Evolutionary conservation across 208 protist species (phyloP).

Genomic region (Leishmania turanica): DNA sequence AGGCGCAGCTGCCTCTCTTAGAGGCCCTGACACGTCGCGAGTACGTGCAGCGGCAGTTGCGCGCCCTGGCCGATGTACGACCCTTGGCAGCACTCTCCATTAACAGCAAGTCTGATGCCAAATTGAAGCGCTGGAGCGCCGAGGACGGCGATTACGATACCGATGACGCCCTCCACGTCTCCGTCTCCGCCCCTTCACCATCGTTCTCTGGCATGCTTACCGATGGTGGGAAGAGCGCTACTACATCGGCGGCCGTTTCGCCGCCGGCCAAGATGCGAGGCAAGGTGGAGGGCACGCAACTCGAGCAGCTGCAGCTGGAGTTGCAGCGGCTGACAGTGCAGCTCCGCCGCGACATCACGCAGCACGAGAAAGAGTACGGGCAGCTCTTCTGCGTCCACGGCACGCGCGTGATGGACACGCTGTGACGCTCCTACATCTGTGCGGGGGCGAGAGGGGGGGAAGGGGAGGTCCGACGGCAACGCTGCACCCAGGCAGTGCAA

Average conservation of each 20-base stretch:
- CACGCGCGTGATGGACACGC: conserved; percentile 44
- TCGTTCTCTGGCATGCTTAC: not conserved
- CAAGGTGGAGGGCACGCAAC: not conserved
- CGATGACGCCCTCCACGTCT: not conserved
- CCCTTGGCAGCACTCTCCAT: conserved; percentile 3
- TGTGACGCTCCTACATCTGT: conserved; percentile 9
- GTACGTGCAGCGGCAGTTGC: conserved; percentile 51
- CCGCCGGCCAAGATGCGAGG: not conserved
- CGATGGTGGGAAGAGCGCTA: not conserved
- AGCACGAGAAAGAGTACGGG: conserved; percentile 53
- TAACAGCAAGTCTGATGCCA: not conserved
- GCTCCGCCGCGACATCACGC: conserved; percentile 50
- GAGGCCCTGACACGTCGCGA: conserved; percentile 72
- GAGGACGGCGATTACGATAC: not conserved
- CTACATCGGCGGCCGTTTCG: not conserved
- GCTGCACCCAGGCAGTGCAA: not conserved
- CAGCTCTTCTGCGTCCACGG: conserved; percentile 51
- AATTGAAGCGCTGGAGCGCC: not conserved
- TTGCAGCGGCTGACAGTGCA: conserved; percentile 48
- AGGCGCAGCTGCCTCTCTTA: conserved; percentile 74
- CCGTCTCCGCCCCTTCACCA: not conserved
- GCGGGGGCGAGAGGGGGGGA: not conserved
- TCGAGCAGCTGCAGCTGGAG: conserved; percentile 44
- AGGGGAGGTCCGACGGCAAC: not conserved
- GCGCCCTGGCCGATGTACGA: not conserved